A percentile compares a stretch with the other conserved stretches of the same genome.
Evolutionary conservation across 1,284 basidiomycete genomes (phyloP).

Genomic region (Irpex sp.): DNA sequence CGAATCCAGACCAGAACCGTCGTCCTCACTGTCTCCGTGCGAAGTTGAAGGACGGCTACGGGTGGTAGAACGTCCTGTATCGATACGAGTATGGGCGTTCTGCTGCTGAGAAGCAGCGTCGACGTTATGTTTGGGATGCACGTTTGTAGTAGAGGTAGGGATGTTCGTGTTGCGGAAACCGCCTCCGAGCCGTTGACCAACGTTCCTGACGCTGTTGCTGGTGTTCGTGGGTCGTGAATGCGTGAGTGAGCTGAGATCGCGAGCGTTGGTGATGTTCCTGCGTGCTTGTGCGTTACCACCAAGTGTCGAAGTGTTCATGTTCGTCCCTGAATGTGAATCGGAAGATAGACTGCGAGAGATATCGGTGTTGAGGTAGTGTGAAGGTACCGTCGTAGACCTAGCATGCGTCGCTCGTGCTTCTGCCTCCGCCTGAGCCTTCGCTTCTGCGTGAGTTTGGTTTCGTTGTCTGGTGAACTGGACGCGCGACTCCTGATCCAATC

Average conservation of each 20-base stretch:
- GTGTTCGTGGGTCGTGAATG: background rate
- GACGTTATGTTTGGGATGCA: background rate
- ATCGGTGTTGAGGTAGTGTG: conserved; percentile 20
- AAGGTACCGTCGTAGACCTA: conserved; percentile 26
- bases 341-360: background rate
- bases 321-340: conserved; percentile 9
- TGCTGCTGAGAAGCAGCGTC: conserved; percentile 1
- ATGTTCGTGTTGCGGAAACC: background rate
- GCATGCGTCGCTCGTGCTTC: conserved; percentile 19
- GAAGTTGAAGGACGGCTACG: background rate
- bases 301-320: background rate
- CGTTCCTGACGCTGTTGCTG: background rate
- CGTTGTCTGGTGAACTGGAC: conserved; percentile 20
- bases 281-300: conserved; percentile 4
- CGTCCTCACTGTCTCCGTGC: conserved; percentile 19
- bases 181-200: background rate
- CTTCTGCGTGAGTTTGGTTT: conserved; percentile 25
- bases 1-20: conserved; percentile 30
- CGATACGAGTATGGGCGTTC: conserved; percentile 7
- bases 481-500: conserved; percentile 16
- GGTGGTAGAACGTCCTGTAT: background rate
- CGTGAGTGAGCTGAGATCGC: conserved; percentile 8
- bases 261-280: background rate
- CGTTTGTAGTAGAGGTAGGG: background rate
- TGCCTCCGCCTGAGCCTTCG: conserved; percentile 13